Evolutionary conservation across 768 basidiomycete species (phyloP).

Genomic region (Pleurotus pulmonarius): DNA sequence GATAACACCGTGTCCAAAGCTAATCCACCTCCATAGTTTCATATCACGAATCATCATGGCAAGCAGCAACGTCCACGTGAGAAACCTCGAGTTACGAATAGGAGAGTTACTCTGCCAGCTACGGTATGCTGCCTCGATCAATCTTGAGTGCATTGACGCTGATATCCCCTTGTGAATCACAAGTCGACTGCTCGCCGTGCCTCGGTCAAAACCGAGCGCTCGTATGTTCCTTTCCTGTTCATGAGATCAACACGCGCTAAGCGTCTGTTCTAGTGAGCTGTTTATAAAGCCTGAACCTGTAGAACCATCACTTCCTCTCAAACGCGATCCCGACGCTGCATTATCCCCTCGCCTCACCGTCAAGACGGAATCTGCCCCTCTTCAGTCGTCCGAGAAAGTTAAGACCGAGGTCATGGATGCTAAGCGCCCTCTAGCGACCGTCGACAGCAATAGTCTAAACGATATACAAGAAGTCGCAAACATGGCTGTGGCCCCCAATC

Average conservation of each 20-base stretch:
- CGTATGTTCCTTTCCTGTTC: not conserved
- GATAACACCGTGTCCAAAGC: not conserved
- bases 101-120: not conserved
- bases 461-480: not conserved
- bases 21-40: constrained; percentile 19
- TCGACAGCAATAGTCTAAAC: constrained; percentile 15
- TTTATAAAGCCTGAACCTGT: constrained; percentile 22
- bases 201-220: no score
- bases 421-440: constrained; percentile 21
- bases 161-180: no score
- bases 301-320: constrained; percentile 29
- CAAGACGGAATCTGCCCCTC: not conserved
- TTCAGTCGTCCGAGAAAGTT: constrained; percentile 19
- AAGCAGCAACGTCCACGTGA: constrained; percentile 24
- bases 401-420: constrained; percentile 22
- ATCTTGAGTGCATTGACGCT: no score
- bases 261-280: not conserved
- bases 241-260: constrained; percentile 4
- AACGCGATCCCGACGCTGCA: constrained; percentile 30
- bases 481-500: not conserved
- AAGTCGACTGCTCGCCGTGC: no score
- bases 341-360: constrained; percentile 10
- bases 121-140: not conserved
- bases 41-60: constrained; percentile 24
- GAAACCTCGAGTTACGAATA: constrained; percentile 12